These are phyloP conservation scores for Pyrenophora tritici-repentis DNA, from an alignment of 2,329 filamentous ascomycete species.

Conservation along the genomic window DNA sequence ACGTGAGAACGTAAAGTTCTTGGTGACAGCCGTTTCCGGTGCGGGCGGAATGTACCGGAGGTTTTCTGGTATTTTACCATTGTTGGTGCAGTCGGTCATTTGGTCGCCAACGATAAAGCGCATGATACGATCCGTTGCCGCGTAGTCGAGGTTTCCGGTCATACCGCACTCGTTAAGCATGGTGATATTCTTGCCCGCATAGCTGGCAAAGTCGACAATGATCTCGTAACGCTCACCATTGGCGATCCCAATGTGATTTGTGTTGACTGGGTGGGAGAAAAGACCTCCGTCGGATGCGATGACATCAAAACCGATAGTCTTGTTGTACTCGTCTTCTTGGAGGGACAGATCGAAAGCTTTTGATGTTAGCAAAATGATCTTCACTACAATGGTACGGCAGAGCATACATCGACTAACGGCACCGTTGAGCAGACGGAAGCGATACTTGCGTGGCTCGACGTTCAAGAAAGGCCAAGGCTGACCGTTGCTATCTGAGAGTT, in stretches of 20 bases:
- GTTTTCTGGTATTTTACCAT: constrained; percentile 34
- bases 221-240: constrained; percentile 65
- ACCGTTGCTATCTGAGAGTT: constrained; percentile 50
- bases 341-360: constrained; percentile 57
- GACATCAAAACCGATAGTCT: constrained; percentile 56
- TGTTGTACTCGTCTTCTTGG: constrained; percentile 30
- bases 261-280: constrained; percentile 52
- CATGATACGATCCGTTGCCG: constrained; percentile 50
- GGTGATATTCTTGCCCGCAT: constrained; percentile 56
- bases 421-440: constrained; percentile 59
- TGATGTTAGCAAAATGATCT: neutral
- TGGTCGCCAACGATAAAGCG: constrained; percentile 53
- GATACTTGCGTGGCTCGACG: constrained; percentile 64
- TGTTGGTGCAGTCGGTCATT: constrained; percentile 24
- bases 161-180: constrained; percentile 51
- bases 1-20: constrained; percentile 41
- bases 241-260: constrained; percentile 53
- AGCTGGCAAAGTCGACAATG: constrained; percentile 60
- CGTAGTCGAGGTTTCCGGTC: constrained; percentile 56
- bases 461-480: constrained; percentile 63
- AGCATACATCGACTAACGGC: constrained; percentile 32
- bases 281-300: constrained; percentile 61
- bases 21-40: constrained; percentile 18
- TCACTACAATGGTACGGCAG: neutral
- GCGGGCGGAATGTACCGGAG: constrained; percentile 35